Conservation (phyloP, 176 grass and related monocot species). For the Eremochloa ophiuroides region DNA sequence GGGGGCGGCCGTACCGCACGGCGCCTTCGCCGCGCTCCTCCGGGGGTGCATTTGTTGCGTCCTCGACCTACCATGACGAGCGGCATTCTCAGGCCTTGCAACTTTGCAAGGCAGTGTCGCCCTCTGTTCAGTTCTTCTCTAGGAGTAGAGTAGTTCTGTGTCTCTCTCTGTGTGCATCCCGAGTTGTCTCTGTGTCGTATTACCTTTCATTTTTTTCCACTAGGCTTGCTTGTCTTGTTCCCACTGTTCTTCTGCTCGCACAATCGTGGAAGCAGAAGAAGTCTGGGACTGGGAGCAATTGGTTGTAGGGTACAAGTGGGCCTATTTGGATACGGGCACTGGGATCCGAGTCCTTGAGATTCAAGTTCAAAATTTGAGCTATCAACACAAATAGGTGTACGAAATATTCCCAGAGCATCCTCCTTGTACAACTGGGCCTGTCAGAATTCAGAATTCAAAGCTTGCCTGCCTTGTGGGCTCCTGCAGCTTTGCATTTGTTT, state of each 20-base stretch:
- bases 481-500: background rate
- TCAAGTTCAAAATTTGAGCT: background rate
- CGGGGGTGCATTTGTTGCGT: background rate
- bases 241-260: constrained; percentile 8
- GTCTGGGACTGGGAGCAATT: background rate
- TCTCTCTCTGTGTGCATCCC: background rate
- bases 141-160: background rate
- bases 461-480: background rate
- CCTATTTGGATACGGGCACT: background rate
- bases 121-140: background rate
- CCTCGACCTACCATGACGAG: background rate
- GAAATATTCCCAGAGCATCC: background rate
- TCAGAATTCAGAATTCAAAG: background rate
- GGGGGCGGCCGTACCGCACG: background rate
- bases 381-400: background rate
- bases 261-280: background rate
- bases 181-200: background rate
- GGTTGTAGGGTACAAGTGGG: background rate
- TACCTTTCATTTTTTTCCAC: background rate
- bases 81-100: background rate
- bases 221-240: constrained; percentile 2
- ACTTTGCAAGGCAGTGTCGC: background rate
- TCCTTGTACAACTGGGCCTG: background rate
- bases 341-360: background rate
- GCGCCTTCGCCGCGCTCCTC: background rate